Evolutionary conservation across 306 rosid species (phyloP), one percentile per base, ranked within the genome.

Genomic region (Fragaria ananassa): DNA sequence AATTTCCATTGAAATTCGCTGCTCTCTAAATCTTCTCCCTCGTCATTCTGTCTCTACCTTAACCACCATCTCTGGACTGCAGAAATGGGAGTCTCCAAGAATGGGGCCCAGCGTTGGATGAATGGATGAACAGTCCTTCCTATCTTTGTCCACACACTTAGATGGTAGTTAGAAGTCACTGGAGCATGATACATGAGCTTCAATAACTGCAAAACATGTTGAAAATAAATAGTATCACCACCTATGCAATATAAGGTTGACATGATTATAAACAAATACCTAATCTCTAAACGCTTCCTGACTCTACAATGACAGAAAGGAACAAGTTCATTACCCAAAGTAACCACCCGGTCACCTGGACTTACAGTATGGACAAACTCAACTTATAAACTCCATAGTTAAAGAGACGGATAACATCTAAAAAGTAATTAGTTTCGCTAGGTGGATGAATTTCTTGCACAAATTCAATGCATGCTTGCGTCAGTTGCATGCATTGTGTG

Each of bases 131-230:
- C 83, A 1, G 70, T 46, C 84, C 88, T 80, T 72, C 95, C 96
- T 4, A 94, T 85, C 84, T 84, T 89, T 17, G 95, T 76, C 98
- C 98, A 94, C 51, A 88, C 93, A 21, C 92, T 94, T 41, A 77
- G 94, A 82, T 94, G 97, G 85, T 94, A 94, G 58, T 87, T 76
- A 47, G 98, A 87, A 2, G 93, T 94, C 25, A 76, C 97, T 3
- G 97, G 98, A 54, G 90, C 95, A 29, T 88, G 91, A 79, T 94
- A 92, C 98, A 94, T 94, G 84, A 94, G 92, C 88, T 94, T 94
- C 87, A 94, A 78, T 53, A 94, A 87, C 97, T 92, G 92, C 29
- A 78, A 67, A 6, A 77, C 37, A 69, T 51, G 66, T 42, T 46
- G 69, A 76, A 74, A 57, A 56, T 25, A 56, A 31, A 8, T 60